phyloP scores from a whole-genome alignment of 2,329 filamentous ascomycete species.

The Diplocarpon mali region DNA sequence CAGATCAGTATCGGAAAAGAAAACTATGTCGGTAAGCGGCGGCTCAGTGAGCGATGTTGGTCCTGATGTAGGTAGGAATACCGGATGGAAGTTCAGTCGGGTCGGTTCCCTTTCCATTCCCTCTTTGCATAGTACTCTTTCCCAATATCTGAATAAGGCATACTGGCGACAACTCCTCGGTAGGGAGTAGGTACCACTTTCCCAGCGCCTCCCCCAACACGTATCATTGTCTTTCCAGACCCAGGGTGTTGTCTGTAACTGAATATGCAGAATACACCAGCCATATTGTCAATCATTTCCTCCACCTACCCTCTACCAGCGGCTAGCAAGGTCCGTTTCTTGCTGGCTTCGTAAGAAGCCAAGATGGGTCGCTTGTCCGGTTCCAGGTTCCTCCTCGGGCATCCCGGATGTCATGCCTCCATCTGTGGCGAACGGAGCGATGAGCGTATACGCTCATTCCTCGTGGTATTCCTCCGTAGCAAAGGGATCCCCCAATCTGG shows the following conservation, averaged over 20 bases:
- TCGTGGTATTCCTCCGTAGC: slow-evolving; percentile 41
- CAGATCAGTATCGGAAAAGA: slow-evolving; percentile 47
- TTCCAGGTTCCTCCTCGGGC: slow-evolving; percentile 28
- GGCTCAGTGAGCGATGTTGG: not conserved
- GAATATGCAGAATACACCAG: slow-evolving; percentile 62
- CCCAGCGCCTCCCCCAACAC: slow-evolving; percentile 46
- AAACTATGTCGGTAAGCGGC: not conserved
- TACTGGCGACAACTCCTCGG: slow-evolving; percentile 39
- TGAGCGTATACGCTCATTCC: slow-evolving; percentile 41
- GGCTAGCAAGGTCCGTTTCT: slow-evolving; percentile 42
- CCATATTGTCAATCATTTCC: slow-evolving; percentile 60
- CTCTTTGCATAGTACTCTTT: slow-evolving; percentile 64
- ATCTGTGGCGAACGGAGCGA: slow-evolving; percentile 43
- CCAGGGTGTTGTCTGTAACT: slow-evolving; percentile 50
- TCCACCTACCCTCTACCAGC: slow-evolving; percentile 27
- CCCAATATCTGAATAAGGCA: slow-evolving; percentile 78
- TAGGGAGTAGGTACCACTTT: slow-evolving; percentile 35
- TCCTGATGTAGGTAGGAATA: slow-evolving; percentile 36
- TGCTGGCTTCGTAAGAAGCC: slow-evolving; percentile 52
- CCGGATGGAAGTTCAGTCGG: slow-evolving; percentile 54
- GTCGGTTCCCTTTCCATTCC: slow-evolving; percentile 59
- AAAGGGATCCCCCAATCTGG: slow-evolving; percentile 47
- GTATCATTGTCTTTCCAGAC: slow-evolving; percentile 68
- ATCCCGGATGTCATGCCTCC: slow-evolving; percentile 52
- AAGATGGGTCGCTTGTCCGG: slow-evolving; percentile 40